Conservation (phyloP, 2,329 filamentous ascomycete genomes). For the Akanthomyces uredinophilus region DNA sequence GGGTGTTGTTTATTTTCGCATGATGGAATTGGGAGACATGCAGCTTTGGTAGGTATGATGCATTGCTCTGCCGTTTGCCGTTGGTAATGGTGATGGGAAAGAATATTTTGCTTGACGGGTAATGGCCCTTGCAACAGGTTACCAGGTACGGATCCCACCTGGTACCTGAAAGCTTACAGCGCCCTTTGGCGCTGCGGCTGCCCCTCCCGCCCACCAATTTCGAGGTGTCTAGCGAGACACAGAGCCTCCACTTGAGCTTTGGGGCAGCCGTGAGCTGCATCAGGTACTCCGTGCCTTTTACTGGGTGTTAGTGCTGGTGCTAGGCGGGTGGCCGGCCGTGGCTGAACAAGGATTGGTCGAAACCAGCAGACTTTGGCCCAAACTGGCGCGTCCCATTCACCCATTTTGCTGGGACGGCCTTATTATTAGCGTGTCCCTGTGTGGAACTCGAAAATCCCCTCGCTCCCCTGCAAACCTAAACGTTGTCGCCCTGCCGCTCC, state of each 20-base stretch:
- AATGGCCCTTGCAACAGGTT: too few relatives aligned
- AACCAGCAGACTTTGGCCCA: background rate
- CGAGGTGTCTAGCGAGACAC: background rate
- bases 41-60: background rate
- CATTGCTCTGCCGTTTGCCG: background rate
- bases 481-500: background rate
- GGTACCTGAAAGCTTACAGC: background rate
- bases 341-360: background rate
- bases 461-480: slow-evolving; percentile 2
- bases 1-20: background rate
- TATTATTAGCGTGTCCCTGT: too few relatives aligned
- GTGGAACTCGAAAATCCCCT: background rate
- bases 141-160: background rate
- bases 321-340: background rate
- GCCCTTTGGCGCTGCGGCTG: background rate
- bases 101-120: too few relatives aligned
- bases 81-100: background rate
- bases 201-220: background rate
- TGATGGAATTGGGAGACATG: background rate
- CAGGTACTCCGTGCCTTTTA: too few relatives aligned
- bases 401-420: background rate
- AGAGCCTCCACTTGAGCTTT: background rate
- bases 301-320: too few relatives aligned
- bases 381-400: background rate
- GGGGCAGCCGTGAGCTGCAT: slow-evolving; percentile 3